Evolutionary conservation across 2,329 filamentous ascomycete species (phyloP).

Genomic region (Fusarium avenaceum): DNA sequence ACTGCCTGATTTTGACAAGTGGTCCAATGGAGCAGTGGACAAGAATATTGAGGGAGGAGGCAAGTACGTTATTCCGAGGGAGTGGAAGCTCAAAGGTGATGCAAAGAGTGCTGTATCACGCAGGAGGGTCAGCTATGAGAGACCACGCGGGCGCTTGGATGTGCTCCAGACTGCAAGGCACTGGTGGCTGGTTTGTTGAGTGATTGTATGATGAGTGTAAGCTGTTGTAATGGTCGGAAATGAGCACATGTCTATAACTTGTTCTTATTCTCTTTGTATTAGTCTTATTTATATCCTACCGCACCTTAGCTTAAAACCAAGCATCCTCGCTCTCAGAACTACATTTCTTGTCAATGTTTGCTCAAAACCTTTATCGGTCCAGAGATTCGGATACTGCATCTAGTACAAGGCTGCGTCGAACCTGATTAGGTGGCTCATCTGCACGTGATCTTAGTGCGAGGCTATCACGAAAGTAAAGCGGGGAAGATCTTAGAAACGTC

Average conservation of each 20-base stretch:
- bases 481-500: background rate
- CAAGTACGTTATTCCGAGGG: constrained; percentile 33
- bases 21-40: constrained; percentile 31
- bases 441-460: background rate
- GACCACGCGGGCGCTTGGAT: constrained; percentile 21
- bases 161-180: constrained; percentile 34
- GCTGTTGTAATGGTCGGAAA: background rate
- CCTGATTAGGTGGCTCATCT: background rate
- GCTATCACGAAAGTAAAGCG: background rate
- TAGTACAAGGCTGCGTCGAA: background rate
- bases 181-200: constrained; percentile 39
- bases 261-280: background rate
- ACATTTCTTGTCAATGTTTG: too few relatives aligned
- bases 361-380: too few relatives aligned
- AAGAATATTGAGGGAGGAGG: constrained; percentile 37
- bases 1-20: constrained; percentile 42
- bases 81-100: constrained; percentile 41
- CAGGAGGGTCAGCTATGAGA: constrained; percentile 10
- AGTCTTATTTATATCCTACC: background rate
- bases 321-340: too few relatives aligned
- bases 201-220: background rate
- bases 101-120: constrained; percentile 14
- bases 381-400: background rate
- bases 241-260: too few relatives aligned
- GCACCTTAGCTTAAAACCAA: too few relatives aligned